Conservation (phyloP, 2,329 filamentous ascomycete species). For the Ceratocystiopsis sp. region DNA sequence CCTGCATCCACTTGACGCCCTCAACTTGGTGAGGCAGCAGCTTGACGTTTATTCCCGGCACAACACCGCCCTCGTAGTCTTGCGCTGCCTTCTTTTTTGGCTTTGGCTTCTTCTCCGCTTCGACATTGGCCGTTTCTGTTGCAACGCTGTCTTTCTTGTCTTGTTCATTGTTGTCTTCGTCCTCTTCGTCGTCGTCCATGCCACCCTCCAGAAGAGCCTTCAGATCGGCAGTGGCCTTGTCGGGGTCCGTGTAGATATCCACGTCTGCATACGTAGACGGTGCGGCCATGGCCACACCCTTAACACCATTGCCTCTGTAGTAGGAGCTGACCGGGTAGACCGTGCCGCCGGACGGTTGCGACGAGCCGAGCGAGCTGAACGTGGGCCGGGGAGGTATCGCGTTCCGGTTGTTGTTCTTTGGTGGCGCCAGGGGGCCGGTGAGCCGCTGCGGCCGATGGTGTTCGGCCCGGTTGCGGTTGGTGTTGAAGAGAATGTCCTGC, state of each 20-base stretch:
- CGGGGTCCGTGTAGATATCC: constrained; percentile 47
- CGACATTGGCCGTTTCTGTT: constrained; percentile 15
- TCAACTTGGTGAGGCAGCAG: constrained; percentile 86
- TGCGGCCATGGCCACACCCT: not conserved
- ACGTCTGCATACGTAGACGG: constrained; percentile 4
- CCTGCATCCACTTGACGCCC: constrained; percentile 87
- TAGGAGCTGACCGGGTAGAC: constrained; percentile 11
- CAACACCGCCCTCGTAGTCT: constrained; percentile 27
- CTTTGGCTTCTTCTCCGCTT: constrained; percentile 44
- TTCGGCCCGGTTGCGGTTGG: constrained; percentile 32
- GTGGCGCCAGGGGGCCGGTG: constrained; percentile 25
- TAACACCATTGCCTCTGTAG: constrained; percentile 4
- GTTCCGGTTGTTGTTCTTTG: constrained; percentile 29
- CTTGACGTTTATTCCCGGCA: constrained; percentile 74
- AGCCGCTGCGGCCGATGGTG: constrained; percentile 35
- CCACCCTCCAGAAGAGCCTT: constrained; percentile 71
- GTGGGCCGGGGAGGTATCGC: constrained; percentile 25
- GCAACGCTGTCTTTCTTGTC: not conserved
- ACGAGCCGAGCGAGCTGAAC: constrained; percentile 27
- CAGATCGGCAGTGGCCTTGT: constrained; percentile 57
- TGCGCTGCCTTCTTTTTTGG: constrained; percentile 41
- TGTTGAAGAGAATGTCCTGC: constrained; percentile 36
- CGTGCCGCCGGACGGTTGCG: constrained; percentile 10
- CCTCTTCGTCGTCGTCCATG: constrained; percentile 56
- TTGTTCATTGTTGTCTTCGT: constrained; percentile 20